phyloP scores from a whole-genome alignment of 179 eudicot species.

The Silene noctiflora region DNA sequence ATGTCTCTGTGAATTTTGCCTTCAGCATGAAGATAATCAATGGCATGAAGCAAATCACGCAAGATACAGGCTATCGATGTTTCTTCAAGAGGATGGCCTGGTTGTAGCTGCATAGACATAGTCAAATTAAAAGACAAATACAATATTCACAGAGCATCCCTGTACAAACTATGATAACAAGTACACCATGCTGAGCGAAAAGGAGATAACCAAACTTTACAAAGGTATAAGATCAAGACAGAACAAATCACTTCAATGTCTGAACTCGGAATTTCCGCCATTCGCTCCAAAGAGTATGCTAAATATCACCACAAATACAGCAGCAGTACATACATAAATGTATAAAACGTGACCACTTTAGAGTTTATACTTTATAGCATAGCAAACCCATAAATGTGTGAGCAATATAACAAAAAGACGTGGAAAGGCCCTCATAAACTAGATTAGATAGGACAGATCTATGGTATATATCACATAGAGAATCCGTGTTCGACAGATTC shows the following conservation, averaged over 20 bases:
- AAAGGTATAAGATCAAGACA: neutral
- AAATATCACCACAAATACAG: neutral
- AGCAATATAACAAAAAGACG: neutral
- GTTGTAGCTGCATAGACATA: conserved; percentile 65
- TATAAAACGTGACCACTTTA: neutral
- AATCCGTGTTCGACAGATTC: neutral
- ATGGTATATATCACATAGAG: neutral
- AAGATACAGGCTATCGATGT: conserved; percentile 85
- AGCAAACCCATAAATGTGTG: conserved; percentile 1
- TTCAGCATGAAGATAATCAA: conserved; percentile 92
- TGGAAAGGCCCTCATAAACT: neutral
- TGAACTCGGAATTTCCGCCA: neutral
- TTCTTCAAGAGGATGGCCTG: conserved; percentile 94
- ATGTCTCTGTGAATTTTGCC: conserved; percentile 97
- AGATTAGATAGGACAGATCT: neutral
- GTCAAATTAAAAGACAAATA: conserved; percentile 26
- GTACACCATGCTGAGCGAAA: neutral
- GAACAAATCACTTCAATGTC: neutral
- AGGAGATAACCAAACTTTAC: neutral
- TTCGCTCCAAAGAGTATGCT: neutral
- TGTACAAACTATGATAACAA: neutral
- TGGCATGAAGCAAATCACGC: conserved; percentile 89
- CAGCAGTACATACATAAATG: too few relatives aligned
- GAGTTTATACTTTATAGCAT: neutral
- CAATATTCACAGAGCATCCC: neutral